Percentiles rank a stretch among this genome's conserved stretches.
Evolutionary conservation across 2,329 filamentous ascomycete species (phyloP).

Genomic region (Fusarium penzigii): DNA sequence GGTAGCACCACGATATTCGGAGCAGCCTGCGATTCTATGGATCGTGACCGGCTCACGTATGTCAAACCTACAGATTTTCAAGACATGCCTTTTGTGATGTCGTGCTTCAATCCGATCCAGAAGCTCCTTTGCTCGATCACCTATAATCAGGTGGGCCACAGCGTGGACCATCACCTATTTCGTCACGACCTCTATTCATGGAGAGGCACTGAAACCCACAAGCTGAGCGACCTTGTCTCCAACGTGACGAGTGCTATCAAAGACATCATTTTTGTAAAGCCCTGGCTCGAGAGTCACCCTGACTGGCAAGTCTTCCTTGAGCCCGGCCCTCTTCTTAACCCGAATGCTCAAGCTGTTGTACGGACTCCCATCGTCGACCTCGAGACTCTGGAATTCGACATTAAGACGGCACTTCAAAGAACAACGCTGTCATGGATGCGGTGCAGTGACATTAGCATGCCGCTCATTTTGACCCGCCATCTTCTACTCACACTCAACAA

Average conservation of each 20-base stretch:
- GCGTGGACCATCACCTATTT: slow-evolving; percentile 15
- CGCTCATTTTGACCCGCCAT: slow-evolving; percentile 42
- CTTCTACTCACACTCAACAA: slow-evolving; percentile 54
- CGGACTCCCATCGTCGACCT: slow-evolving; percentile 21
- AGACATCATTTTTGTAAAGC: slow-evolving; percentile 6
- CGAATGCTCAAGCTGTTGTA: neutral
- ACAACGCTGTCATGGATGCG: slow-evolving; percentile 27
- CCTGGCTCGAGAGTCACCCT: neutral
- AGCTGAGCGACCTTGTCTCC: slow-evolving; percentile 2
- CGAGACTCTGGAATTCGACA: slow-evolving; percentile 18
- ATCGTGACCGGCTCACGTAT: slow-evolving; percentile 40
- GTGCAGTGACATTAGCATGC: slow-evolving; percentile 33
- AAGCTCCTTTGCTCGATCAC: slow-evolving; percentile 37
- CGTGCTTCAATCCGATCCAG: slow-evolving; percentile 16
- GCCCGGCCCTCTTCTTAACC: neutral
- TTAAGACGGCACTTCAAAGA: slow-evolving; percentile 23
- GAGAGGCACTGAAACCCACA: neutral
- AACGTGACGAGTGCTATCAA: slow-evolving; percentile 11
- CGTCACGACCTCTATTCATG: neutral
- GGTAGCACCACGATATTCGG: neutral
- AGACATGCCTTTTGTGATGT: slow-evolving; percentile 7
- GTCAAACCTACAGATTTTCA: slow-evolving; percentile 33
- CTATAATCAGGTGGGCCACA: slow-evolving; percentile 32
- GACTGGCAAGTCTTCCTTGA: slow-evolving; percentile 11
- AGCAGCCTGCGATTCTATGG: slow-evolving; percentile 21